Percentiles rank a stretch among this genome's conserved stretches.
Evolutionary conservation across 345 rosid genomes (phyloP).

Genomic region (Hibiscus trionum): DNA sequence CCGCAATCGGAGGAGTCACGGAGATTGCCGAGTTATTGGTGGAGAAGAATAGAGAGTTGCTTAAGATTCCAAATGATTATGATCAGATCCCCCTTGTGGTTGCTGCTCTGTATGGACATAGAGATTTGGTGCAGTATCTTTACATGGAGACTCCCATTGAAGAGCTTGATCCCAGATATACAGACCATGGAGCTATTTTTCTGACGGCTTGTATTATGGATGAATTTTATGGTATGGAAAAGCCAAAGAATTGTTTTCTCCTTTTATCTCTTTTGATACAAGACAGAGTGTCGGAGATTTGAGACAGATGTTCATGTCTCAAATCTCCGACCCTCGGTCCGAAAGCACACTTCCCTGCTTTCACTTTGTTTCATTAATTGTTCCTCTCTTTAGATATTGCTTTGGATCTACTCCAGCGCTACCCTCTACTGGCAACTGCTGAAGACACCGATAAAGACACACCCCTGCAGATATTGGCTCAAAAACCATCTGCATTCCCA

Average conservation of each 20-base stretch:
- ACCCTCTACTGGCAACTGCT: conserved; percentile 37
- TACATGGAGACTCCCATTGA: conserved; percentile 35
- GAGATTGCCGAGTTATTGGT: conserved; percentile 53
- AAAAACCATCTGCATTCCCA: conserved; percentile 54
- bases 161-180: conserved; percentile 39
- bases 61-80: conserved; percentile 29
- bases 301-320: too few relatives aligned
- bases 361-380: not conserved
- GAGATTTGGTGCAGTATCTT: conserved; percentile 45
- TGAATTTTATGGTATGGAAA: conserved; percentile 44
- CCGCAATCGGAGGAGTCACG: conserved; percentile 61
- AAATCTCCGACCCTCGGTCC: too few relatives aligned
- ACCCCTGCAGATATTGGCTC: conserved; percentile 50
- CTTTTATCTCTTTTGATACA: not conserved
- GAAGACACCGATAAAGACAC: conserved; percentile 55
- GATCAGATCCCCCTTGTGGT: conserved; percentile 53
- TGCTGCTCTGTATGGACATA: conserved; percentile 64
- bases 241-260: not conserved
- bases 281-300: too few relatives aligned
- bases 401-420: conserved; percentile 44
- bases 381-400: conserved; percentile 37
- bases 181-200: conserved; percentile 47
- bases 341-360: not conserved
- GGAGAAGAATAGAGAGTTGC: conserved; percentile 28
- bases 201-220: conserved; percentile 57